Base-by-base conservation (phyloP, 768 basidiomycete species). In the Filobasidium floriforme region DNA sequence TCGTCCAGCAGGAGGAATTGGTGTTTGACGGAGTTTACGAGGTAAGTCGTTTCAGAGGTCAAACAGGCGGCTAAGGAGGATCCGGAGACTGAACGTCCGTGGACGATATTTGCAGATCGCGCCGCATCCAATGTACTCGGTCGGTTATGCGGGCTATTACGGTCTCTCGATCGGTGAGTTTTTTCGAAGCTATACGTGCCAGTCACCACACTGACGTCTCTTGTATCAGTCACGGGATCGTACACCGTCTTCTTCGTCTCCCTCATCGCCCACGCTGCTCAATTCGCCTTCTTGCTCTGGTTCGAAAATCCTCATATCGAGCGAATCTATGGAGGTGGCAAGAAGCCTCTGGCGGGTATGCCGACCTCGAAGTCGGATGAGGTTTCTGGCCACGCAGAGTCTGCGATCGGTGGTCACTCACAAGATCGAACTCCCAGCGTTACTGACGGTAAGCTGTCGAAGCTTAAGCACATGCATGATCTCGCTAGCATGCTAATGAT, bases 1-100 rank as follows among this genome's bases (percentile, higher is more conserved):
- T 77, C 67, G 72, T 79, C 46, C 75, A 77, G 68, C 75, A 80
- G 60, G 73, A 81, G 67, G 78, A 88, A 51, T 83, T 98, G 15
- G 88, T 97, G 1, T 99, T 99, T 73, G 94, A 99, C 76, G 96
- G 96, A 18, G 94, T 99, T 19, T 99, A 97, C 71, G 94, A 98
- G 75, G 82, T 92, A 46, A 88, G 90, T 4, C 89, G 89, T 1
- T 74, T 89, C 41, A 41, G 52, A 46, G 61, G 32, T 9, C 9
- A 37, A 37, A 9, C 0, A 19, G 6, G 19, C 0, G 41, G 43
- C 26, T 1, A 18, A 28, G 14, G 0, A 12, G 15, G 22, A 11
- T 10, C 51, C 29, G 28, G 55, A 57, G 14, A 41, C 37, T 5
- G 57, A 60, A 37, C 7, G 18, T 40, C 41, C 29, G 26, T 37